These are phyloP conservation scores for Chamaecyparis obtusa DNA, from an alignment of 75 land plant species.

Conservation along the genomic window DNA sequence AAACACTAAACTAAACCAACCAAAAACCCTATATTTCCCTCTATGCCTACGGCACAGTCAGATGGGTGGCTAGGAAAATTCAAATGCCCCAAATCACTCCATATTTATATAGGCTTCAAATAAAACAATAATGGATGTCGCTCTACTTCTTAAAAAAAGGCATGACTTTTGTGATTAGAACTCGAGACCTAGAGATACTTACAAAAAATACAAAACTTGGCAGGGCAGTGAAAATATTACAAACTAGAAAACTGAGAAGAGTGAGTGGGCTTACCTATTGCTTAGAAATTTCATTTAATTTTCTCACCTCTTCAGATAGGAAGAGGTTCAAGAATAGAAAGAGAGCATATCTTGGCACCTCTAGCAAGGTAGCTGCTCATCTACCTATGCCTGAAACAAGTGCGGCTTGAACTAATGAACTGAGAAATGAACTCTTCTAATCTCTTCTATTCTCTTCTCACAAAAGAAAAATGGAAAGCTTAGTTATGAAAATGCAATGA, in stretches of 20 bases:
- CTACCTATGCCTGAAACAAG: too few species aligned
- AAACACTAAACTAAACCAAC: too few species aligned
- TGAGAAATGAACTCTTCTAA: too few species aligned
- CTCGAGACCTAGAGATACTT: conserved; percentile 6
- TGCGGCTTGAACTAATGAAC: too few species aligned
- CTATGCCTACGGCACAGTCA: neutral
- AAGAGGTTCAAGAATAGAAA: too few species aligned
- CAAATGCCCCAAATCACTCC: neutral
- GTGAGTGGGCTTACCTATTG: neutral
- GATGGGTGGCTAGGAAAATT: neutral
- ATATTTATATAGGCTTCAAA: neutral
- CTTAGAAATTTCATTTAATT: too few species aligned
- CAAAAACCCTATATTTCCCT: neutral
- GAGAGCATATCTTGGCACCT: too few species aligned
- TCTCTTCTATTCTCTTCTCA: too few species aligned
- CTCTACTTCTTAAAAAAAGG: neutral
- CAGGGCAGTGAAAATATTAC: neutral
- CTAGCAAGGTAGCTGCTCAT: too few species aligned
- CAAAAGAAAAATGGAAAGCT: too few species aligned
- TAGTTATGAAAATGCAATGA: too few species aligned
- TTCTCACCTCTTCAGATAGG: too few species aligned
- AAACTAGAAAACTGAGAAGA: neutral
- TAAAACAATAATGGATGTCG: neutral
- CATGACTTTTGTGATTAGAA: neutral
- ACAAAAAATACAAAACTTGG: neutral